A percentile compares a stretch with the other conserved stretches of the same genome.
Conservation (phyloP, 306 rosid genomes). For the Bauhinia variegata region DNA sequence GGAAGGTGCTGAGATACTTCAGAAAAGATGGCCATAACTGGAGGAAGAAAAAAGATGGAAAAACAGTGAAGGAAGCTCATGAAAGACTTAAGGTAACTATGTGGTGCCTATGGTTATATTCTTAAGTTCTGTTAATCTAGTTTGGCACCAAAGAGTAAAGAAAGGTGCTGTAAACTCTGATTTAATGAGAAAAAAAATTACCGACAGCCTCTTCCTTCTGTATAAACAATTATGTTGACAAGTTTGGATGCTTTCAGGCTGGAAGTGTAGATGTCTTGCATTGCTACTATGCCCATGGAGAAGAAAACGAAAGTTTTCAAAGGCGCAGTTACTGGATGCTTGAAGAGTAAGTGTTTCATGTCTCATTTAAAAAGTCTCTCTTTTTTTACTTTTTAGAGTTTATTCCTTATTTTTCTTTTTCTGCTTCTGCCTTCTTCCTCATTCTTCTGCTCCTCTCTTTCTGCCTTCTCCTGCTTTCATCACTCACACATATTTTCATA, state of each 20-base stretch:
- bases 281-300: conserved; percentile 94
- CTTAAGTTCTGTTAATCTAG: conserved; percentile 2
- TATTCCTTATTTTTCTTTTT: background rate
- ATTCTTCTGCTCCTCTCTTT: background rate
- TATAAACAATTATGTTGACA: conserved; percentile 24
- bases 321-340: conserved; percentile 95
- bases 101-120: conserved; percentile 6
- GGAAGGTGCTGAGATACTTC: conserved; percentile 86
- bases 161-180: conserved; percentile 16
- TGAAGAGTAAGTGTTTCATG: conserved; percentile 69
- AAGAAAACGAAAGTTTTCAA: conserved; percentile 77
- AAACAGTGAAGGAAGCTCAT: conserved; percentile 91
- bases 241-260: conserved; percentile 50
- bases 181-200: conserved; percentile 26
- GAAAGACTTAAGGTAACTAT: conserved; percentile 83
- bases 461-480: background rate
- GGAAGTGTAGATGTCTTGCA: conserved; percentile 83
- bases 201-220: conserved; percentile 19
- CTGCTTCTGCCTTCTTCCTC: conserved; percentile 12
- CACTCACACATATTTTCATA: background rate
- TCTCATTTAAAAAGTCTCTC: conserved; percentile 25
- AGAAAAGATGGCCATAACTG: conserved; percentile 93
- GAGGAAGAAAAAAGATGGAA: conserved; percentile 97
- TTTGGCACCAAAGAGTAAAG: conserved; percentile 16
- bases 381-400: background rate